Evolutionary conservation across 163 green algal species (phyloP).

Genomic region (Chlamydomonas reinhardtii): DNA sequence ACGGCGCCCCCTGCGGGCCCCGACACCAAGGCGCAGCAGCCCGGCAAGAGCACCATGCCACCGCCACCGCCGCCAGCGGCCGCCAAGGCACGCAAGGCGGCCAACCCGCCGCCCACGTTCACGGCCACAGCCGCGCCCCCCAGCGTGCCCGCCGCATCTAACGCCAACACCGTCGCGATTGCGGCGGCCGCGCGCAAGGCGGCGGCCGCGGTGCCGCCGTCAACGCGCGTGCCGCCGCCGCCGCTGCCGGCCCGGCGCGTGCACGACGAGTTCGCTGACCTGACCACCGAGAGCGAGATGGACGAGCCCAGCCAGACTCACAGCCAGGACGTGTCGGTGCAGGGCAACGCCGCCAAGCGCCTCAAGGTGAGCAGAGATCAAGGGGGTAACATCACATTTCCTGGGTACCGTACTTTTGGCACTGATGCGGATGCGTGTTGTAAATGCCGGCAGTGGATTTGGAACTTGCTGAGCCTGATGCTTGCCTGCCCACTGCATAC

Average conservation of each 20-base stretch:
- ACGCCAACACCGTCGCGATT: background rate
- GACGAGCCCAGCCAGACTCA: conserved; percentile 9
- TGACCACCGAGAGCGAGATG: conserved; percentile 31
- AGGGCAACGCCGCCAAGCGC: background rate
- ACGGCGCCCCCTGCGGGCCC: background rate
- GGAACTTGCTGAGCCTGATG: too few species aligned
- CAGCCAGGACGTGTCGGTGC: conserved; percentile 35
- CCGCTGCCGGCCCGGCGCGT: background rate
- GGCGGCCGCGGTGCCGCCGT: background rate
- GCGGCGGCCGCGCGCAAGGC: background rate
- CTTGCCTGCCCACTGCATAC: too few species aligned
- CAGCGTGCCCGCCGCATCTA: too few species aligned
- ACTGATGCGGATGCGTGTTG: too few species aligned
- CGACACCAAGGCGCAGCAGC: background rate
- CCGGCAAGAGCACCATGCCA: conserved; percentile 8
- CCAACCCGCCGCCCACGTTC: background rate
- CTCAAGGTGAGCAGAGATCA: background rate
- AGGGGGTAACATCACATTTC: too few species aligned
- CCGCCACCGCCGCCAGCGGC: background rate
- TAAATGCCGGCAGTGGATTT: too few species aligned
- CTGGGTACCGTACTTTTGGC: too few species aligned
- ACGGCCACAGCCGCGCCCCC: background rate
- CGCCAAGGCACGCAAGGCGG: background rate
- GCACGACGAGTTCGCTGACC: conserved; percentile 22
- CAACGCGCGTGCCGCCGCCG: background rate